These are phyloP conservation scores for Phlyctochytrium arcticum DNA, from an alignment of 192 early-diverging fungal genomes.

Conservation along the genomic window DNA sequence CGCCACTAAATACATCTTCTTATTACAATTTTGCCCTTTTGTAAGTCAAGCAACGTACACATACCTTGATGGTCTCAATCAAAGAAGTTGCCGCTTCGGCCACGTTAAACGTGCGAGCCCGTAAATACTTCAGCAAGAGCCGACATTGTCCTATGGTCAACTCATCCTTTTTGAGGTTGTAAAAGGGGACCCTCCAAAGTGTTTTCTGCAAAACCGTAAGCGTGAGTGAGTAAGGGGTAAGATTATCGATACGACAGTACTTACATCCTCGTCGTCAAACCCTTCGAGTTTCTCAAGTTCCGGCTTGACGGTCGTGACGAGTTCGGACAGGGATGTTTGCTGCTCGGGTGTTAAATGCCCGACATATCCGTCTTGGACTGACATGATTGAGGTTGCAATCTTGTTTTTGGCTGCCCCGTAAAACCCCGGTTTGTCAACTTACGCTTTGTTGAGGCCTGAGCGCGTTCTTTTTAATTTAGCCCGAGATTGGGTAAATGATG, in stretches of 20 bases:
- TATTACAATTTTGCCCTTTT: background rate
- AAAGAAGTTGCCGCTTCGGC: conserved; percentile 22
- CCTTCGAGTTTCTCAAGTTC: conserved; percentile 5
- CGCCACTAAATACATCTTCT: conserved; percentile 25
- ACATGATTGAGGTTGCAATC: too few species aligned
- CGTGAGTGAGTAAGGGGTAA: background rate
- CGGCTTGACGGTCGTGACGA: background rate
- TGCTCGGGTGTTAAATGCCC: background rate
- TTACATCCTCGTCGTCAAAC: conserved; percentile 9
- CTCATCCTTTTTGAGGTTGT: background rate
- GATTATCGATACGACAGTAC: background rate
- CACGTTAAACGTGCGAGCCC: conserved; percentile 31
- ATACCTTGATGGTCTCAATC: conserved; percentile 19
- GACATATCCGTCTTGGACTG: too few species aligned
- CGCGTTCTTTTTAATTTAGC: too few species aligned
- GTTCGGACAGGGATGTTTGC: background rate
- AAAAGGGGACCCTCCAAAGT: conserved; percentile 8
- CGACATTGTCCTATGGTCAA: conserved; percentile 2
- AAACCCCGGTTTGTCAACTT: too few species aligned
- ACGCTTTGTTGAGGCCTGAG: too few species aligned
- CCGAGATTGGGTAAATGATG: too few species aligned
- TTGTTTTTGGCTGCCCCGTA: too few species aligned
- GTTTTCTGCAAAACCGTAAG: background rate
- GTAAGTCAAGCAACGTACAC: background rate
- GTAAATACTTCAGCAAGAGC: conserved; percentile 35